Base-by-base conservation (phyloP, 306 rosid species). In the Dryas drummondii region DNA sequence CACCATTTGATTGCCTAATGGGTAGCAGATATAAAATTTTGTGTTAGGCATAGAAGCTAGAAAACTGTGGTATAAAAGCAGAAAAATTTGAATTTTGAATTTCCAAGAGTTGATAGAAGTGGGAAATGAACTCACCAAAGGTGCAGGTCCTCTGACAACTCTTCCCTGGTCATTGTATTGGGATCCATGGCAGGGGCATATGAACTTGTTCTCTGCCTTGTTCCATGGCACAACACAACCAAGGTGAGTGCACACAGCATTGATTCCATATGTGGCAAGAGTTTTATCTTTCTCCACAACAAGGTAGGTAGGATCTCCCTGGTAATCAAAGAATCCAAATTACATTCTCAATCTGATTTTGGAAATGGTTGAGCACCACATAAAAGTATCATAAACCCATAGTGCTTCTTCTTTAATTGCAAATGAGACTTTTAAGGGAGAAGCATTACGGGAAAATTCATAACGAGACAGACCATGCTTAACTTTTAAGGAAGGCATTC, bases 131-230 rank as follows among this genome's bases (percentile, higher is more conserved):
- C 91, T 84, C 83, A 96, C 99, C 91, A 96, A 76, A 51, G 99
- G 99, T 52, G 99, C 98, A 70, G 98, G 99, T 79, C 99, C 99
- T 82, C 99, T 85, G 46, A 96, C 98, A 78, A 96, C 99, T 71
- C 75, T 86, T 75, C 99, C 99, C 84, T 92, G 98, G 65, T 90
- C 76, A 58, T 88, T 92, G 92, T 92, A 92, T 75, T 86, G 99
- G 77, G 98, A 96, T 71, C 99, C 99, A 83, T 96, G 99, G 91
- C 99, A 96, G 2, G 99, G 99, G 81, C 99, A 96, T 55, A 96
- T 78, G 90, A 92, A 96, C 82, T 96, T 92, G 41, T 92, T 92
- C 84, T 90, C 98, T 1, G 97, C 97, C 11, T 37, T 0, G 82
- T 96, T 96, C 78, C 86, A 96, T 19, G 99, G 99, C 84, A 96